Conservation (phyloP, 2,329 filamentous ascomycete species). For the Fusarium foetens region DNA sequence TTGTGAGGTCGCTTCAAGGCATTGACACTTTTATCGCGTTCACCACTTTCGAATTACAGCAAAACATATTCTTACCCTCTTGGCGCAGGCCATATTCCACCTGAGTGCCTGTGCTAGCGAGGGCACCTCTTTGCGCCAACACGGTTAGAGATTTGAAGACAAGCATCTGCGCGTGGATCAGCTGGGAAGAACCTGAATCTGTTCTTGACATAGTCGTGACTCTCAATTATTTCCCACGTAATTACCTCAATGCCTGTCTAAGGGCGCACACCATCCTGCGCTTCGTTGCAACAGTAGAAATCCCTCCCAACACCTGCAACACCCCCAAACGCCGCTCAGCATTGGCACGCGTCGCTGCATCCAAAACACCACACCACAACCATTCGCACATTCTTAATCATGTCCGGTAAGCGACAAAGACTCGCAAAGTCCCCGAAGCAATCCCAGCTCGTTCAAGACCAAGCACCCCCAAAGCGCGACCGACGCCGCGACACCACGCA, state of each 20-base stretch:
- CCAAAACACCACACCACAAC: constrained; percentile 2
- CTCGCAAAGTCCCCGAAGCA: constrained; percentile 31
- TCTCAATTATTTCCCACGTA: constrained; percentile 49
- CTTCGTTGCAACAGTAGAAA: constrained; percentile 46
- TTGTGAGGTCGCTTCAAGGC: background rate
- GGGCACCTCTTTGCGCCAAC: constrained; percentile 28
- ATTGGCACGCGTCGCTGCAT: constrained; percentile 21
- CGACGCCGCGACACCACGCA: constrained; percentile 12
- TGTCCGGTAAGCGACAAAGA: constrained; percentile 51
- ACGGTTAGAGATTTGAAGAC: constrained; percentile 38
- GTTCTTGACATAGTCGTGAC: constrained; percentile 50
- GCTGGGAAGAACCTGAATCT: constrained; percentile 39
- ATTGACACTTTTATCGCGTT: background rate
- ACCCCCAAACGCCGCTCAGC: constrained; percentile 16
- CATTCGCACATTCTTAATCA: constrained; percentile 33
- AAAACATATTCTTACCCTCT: background rate
- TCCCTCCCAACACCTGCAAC: constrained; percentile 30
- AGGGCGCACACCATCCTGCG: constrained; percentile 40
- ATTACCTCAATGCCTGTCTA: constrained; percentile 47
- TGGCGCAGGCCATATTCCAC: constrained; percentile 7
- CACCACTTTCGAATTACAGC: background rate
- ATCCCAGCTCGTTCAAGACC: constrained; percentile 16
- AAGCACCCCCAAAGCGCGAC: constrained; percentile 16
- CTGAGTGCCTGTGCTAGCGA: constrained; percentile 13
- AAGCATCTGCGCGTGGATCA: constrained; percentile 40